Evolutionary conservation across 1,284 basidiomycete species (phyloP), one percentile per base, ranked within the genome.

Genomic region (Rhizopogon parksii): DNA sequence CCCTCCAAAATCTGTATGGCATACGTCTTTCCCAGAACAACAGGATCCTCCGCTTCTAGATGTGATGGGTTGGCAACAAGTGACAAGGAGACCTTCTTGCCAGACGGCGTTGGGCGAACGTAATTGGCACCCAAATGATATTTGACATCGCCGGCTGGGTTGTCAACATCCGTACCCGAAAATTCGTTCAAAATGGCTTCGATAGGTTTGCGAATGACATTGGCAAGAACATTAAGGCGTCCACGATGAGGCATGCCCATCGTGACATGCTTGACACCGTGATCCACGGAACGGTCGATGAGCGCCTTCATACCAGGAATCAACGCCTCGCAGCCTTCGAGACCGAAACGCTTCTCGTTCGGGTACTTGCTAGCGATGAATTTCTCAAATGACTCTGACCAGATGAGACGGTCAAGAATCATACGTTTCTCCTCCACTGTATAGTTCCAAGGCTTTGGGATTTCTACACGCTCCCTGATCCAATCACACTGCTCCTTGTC

Each of bases 161-260:
- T 87, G 60, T 88, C 83, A 57, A 86, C 85, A 21, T 76, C 75
- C 24, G 77, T 77, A 19, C 90, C 92, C 48, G 86, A 83, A 68
- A 99, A 99, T 72, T 99, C 95, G 75, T 98, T 96, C 53, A 99
- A 76, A 66, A 99, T 99, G 56, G 92, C 95, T 71, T 99, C 96
- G 60, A 96, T 86, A 36, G 96, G 96, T 74, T 99, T 97, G 57
- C 96, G 86, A 61, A 99, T 95, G 68, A 99, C 96, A 70, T 99
- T 99, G 59, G 88, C 95, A 58, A 99, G 82, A 37, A 99, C 93
- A 67, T 99, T 99, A 56, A 99, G 82, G 69, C 95, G 89, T 54
- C 96, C 96, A 72, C 96, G 92, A 75, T 99, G 96, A 36, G 96
- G 95, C 96, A 99, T 99, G 64, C 96, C 95, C 51, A 99, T 94